Conservation (phyloP, 2,329 filamentous ascomycete species). For the Alternaria viburni region DNA sequence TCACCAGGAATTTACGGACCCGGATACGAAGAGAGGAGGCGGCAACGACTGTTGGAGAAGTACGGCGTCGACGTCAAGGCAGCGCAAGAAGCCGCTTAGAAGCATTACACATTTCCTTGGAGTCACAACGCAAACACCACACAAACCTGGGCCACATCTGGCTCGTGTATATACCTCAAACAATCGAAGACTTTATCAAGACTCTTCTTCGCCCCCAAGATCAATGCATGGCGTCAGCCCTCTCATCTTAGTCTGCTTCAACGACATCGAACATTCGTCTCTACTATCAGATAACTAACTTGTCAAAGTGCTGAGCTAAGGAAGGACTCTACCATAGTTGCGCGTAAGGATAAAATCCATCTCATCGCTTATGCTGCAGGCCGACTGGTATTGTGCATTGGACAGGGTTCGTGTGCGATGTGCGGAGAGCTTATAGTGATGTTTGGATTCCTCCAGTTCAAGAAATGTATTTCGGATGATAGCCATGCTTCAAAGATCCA, state of each 20-base stretch:
- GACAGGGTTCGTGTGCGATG: neutral
- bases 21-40: conserved; percentile 84
- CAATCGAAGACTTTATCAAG: conserved; percentile 1
- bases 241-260: too few species aligned
- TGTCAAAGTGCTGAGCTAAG: too few species aligned
- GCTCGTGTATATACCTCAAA: conserved; percentile 25
- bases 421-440: neutral
- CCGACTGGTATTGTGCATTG: neutral
- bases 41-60: conserved; percentile 80
- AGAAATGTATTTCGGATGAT: neutral
- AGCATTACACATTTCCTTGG: conserved; percentile 22
- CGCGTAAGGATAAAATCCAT: neutral
- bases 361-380: neutral
- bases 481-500: neutral
- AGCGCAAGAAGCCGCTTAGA: conserved; percentile 31
- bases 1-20: conserved; percentile 75
- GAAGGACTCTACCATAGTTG: neutral
- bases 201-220: too few species aligned
- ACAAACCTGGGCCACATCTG: conserved; percentile 13
- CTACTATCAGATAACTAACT: too few species aligned
- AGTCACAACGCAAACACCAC: conserved; percentile 23
- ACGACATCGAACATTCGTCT: too few species aligned
- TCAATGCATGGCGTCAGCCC: too few species aligned
- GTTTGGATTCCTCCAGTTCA: too few species aligned
- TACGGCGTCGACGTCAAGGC: conserved; percentile 79